phyloP scores from a whole-genome alignment of 2,329 filamentous ascomycete species.

The Orbilia ellipsospora region DNA sequence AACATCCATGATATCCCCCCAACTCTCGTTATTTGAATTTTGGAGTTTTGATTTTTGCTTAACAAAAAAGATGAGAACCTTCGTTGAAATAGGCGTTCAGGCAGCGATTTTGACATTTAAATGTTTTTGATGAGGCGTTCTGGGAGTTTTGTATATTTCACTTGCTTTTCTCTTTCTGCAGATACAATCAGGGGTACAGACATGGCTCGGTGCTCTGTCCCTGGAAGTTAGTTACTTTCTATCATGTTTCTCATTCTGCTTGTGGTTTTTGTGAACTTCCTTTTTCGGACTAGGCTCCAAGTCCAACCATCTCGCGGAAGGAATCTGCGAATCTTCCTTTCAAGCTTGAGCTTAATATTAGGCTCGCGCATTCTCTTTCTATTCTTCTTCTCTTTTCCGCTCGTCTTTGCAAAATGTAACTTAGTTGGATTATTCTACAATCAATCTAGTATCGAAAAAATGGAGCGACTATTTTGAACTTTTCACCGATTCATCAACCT shows the following conservation, averaged over 20 bases:
- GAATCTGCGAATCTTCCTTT: not conserved
- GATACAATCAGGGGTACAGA: slow-evolving; percentile 9
- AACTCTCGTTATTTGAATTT: not conserved
- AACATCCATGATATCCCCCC: too few relatives aligned
- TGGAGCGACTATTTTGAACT: too few relatives aligned
- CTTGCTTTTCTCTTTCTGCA: slow-evolving; percentile 1
- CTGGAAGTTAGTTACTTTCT: not conserved
- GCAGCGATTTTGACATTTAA: not conserved
- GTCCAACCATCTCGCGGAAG: not conserved
- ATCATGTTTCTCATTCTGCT: not conserved
- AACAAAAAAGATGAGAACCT: too few relatives aligned
- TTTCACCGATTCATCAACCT: not conserved
- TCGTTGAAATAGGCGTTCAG: too few relatives aligned
- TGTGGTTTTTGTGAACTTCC: too few relatives aligned
- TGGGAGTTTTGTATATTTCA: not conserved
- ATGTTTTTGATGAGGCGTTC: not conserved
- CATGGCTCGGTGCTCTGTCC: slow-evolving; percentile 16
- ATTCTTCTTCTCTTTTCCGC: slow-evolving; percentile 1
- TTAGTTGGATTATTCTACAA: too few relatives aligned
- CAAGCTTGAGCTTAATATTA: not conserved
- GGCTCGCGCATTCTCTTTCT: not conserved
- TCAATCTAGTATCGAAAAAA: too few relatives aligned
- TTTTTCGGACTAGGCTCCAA: not conserved
- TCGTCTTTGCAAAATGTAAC: not conserved
- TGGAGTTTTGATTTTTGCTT: slow-evolving; percentile 7